Evolutionary conservation across 345 rosid species (phyloP).

Genomic region (Hypericum androsaemum): DNA sequence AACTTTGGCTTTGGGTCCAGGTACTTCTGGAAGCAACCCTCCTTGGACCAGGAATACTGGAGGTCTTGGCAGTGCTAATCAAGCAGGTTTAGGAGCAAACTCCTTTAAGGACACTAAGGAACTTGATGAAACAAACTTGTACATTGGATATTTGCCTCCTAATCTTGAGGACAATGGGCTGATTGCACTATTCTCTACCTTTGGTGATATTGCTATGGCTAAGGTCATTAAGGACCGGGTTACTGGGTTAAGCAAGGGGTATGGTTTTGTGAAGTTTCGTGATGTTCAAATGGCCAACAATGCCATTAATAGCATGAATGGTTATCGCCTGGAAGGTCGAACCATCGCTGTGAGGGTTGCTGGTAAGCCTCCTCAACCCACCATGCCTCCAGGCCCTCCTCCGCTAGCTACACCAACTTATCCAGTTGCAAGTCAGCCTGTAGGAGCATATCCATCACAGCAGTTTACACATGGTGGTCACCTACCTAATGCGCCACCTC

Average conservation of each 20-base stretch:
- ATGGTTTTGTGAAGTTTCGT: conserved; percentile 89
- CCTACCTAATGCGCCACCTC: conserved; percentile 44
- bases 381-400: conserved; percentile 69
- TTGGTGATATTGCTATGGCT: conserved; percentile 94
- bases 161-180: conserved; percentile 80
- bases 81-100: conserved; percentile 76
- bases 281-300: conserved; percentile 79
- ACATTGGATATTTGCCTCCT: conserved; percentile 85
- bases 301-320: conserved; percentile 81
- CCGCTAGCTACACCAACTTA: conserved; percentile 44
- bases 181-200: conserved; percentile 69
- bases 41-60: conserved; percentile 74
- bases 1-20: conserved; percentile 57
- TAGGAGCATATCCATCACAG: conserved; percentile 73
- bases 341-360: conserved; percentile 94
- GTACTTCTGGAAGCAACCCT: conserved; percentile 67
- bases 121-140: conserved; percentile 79
- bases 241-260: conserved; percentile 77
- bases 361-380: conserved; percentile 83
- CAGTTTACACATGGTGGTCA: conserved; percentile 68
- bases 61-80: conserved; percentile 46
- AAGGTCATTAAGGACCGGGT: conserved; percentile 85
- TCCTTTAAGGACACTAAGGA: conserved; percentile 59
- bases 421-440: conserved; percentile 52
- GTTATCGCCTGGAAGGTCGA: conserved; percentile 72